phyloP scores from a whole-genome alignment of 192 early-diverging fungal genomes.

The Piromyces finnis region DNA sequence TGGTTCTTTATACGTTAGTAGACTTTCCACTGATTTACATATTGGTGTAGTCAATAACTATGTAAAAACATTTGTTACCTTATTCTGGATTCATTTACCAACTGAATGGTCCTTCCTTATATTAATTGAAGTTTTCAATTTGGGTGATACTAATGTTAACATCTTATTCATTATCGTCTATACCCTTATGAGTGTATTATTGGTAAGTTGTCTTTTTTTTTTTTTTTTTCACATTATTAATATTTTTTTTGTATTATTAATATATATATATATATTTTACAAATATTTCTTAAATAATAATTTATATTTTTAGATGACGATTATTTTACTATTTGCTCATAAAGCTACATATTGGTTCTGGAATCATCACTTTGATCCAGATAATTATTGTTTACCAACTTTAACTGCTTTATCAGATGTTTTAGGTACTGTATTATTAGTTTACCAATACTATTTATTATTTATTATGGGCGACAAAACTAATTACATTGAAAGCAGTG shows the following conservation, averaged over 20 bases:
- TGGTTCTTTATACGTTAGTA: constrained; percentile 58
- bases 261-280: too few species aligned
- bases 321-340: constrained; percentile 1
- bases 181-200: not conserved
- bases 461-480: not conserved
- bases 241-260: not conserved
- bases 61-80: not conserved
- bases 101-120: not conserved
- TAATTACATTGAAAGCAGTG: not conserved
- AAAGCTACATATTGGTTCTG: constrained; percentile 2
- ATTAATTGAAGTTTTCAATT: not conserved
- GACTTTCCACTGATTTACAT: constrained; percentile 57
- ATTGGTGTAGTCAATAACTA: constrained; percentile 3
- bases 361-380: constrained; percentile 4
- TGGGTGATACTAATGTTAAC: not conserved
- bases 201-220: too few species aligned
- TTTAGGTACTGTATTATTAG: constrained; percentile 6
- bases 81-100: not conserved
- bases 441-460: not conserved
- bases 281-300: too few species aligned
- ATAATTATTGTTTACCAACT: constrained; percentile 14
- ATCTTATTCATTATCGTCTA: not conserved
- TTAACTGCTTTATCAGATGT: constrained; percentile 16
- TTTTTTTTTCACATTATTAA: too few species aligned
- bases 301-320: not conserved